phyloP scores from a whole-genome alignment of 2,329 filamentous ascomycete species.

The Fonsecaea pugnacius region DNA sequence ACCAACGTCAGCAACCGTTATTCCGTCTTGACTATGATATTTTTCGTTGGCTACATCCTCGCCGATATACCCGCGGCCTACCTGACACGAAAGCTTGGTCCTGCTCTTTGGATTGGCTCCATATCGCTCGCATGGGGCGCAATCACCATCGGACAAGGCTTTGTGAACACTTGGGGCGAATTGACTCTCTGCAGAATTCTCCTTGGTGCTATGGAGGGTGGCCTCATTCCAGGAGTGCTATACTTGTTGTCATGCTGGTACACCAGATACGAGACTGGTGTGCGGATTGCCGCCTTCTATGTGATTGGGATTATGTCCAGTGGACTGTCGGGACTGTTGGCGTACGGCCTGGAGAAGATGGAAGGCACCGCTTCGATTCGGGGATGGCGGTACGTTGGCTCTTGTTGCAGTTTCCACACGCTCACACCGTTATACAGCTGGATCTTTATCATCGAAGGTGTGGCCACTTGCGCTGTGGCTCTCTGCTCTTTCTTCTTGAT shows the following conservation, averaged over 20 bases:
- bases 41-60: slow-evolving; percentile 11
- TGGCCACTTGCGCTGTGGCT: too few species aligned
- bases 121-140: too few species aligned
- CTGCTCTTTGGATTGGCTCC: neutral
- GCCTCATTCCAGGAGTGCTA: slow-evolving; percentile 21
- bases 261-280: slow-evolving; percentile 44
- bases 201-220: neutral
- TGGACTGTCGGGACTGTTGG: slow-evolving; percentile 44
- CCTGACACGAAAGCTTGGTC: neutral
- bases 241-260: slow-evolving; percentile 43
- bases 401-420: too few species aligned
- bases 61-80: slow-evolving; percentile 8
- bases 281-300: slow-evolving; percentile 38
- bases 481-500: too few species aligned
- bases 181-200: neutral
- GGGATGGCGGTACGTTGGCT: neutral
- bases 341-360: slow-evolving; percentile 43
- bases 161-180: neutral
- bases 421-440: neutral
- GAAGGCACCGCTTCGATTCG: slow-evolving; percentile 17
- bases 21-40: slow-evolving; percentile 12
- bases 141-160: neutral
- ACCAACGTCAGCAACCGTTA: slow-evolving; percentile 12
- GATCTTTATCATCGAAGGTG: neutral
- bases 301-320: slow-evolving; percentile 34